Evolutionary conservation across 2,329 filamentous ascomycete species (phyloP), one percentile per base, ranked within the genome.

Genomic region (Curvularia sp.): DNA sequence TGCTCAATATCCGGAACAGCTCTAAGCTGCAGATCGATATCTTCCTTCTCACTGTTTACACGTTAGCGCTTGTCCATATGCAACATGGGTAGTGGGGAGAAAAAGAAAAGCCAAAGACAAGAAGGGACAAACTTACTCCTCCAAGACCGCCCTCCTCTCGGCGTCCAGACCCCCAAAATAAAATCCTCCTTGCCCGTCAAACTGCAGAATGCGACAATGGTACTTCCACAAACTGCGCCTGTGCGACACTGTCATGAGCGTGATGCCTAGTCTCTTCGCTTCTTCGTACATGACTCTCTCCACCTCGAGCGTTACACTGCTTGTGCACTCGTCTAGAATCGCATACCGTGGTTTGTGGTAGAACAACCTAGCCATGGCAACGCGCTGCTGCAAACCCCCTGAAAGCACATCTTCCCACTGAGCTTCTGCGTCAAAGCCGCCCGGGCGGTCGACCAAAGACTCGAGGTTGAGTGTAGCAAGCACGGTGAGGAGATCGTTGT

Each of bases 211-310:
- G 78, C 89, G 90, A 66, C 87, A 90, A 77, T 99, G 95, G 77
- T 99, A 98, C 77, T 95, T 93, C 95, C 95, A 99, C 68, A 99
- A 78, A 79, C 92, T 96, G 61, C 93, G 83, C 8, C 95, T 83
- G 77, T 99, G 95, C 64, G 89, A 93, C 23, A 99, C 95, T 0
- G 95, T 99, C 92, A 99, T 97, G 63, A 99, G 84, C 0, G 95
- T 98, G 69, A 97, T 95, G 3, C 92, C 93, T 18, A 97, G 80
- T 18, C 86, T 84, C 83, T 99, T 98, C 49, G 95, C 95, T 54
- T 92, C 93, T 69, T 97, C 94, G 77, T 99, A 99, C 93, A 99
- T 98, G 74, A 92, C 85, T 74, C 92, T 90, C 74, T 99, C 95
- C 60, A 93, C 93, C 68, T 98, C 94, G 27, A 97, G 84, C 15